Percentiles rank a stretch among this genome's conserved stretches.
These are phyloP conservation scores for Ustilago tritici DNA, from an alignment of 1,284 basidiomycete genomes.

Conservation along the genomic window DNA sequence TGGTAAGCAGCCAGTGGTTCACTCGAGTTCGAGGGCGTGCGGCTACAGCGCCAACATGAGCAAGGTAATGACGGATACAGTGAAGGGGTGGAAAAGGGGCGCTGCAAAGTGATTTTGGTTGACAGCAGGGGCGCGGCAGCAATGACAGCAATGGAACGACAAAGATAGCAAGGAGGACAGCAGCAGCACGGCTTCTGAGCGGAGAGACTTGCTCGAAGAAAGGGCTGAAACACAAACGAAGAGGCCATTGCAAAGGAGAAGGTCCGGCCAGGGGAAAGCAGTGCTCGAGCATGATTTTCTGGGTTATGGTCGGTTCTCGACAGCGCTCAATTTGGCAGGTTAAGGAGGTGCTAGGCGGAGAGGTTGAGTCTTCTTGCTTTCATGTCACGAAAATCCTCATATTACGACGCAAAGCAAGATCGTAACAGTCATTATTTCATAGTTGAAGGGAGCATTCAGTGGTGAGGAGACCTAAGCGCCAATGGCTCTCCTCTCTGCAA, in stretches of 20 bases:
- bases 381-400: neutral
- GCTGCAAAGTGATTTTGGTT: neutral
- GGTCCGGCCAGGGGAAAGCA: neutral
- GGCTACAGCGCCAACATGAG: neutral
- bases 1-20: neutral
- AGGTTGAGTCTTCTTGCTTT: neutral
- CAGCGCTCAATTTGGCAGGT: neutral
- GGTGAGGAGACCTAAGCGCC: neutral
- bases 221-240: neutral
- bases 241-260: neutral
- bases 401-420: neutral
- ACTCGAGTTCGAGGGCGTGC: neutral
- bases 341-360: no score
- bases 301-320: slow-evolving; percentile 1
- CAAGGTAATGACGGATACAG: neutral
- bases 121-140: slow-evolving; percentile 3
- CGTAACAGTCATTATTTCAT: neutral
- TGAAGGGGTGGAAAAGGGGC: neutral
- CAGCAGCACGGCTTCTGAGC: neutral
- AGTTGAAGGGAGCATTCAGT: neutral
- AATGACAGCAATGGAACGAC: slow-evolving; percentile 7
- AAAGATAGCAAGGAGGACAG: slow-evolving; percentile 12
- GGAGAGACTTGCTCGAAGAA: neutral
- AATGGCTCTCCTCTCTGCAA: neutral
- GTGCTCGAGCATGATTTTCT: slow-evolving; percentile 5